Percentiles rank a stretch among this genome's conserved stretches.
Conservation (phyloP, 2,329 filamentous ascomycete species). For the Exophiala xenobiotica region DNA sequence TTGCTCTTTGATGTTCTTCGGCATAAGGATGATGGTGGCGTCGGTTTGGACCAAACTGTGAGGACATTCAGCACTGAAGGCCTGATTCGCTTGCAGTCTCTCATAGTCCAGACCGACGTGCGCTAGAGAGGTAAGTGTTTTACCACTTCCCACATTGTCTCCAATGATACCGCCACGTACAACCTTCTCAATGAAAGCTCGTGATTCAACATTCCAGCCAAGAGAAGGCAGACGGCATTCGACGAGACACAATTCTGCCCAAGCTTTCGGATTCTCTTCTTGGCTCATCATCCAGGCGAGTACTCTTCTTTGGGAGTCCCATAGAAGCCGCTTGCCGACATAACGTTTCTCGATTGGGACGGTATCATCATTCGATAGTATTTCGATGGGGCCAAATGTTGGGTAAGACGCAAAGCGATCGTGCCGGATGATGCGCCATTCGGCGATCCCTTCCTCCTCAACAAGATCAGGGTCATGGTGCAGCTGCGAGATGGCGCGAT, state of each 20-base stretch:
- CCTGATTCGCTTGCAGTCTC: not conserved
- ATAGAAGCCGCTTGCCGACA: constrained; percentile 37
- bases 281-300: constrained; percentile 61
- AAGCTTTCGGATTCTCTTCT: constrained; percentile 46
- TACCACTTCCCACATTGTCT: constrained; percentile 66
- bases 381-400: constrained; percentile 5
- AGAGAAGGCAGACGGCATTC: constrained; percentile 53
- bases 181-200: constrained; percentile 33
- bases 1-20: constrained; percentile 55
- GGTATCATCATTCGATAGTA: constrained; percentile 9
- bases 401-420: constrained; percentile 10
- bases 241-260: constrained; percentile 56
- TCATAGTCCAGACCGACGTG: constrained; percentile 48
- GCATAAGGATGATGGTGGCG: constrained; percentile 62
- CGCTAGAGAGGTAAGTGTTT: constrained; percentile 61
- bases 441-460: not conserved
- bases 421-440: constrained; percentile 28
- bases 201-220: constrained; percentile 59
- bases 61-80: not conserved
- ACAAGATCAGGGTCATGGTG: constrained; percentile 17
- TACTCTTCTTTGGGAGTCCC: constrained; percentile 54
- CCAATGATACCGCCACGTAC: constrained; percentile 62
- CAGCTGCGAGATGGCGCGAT: constrained; percentile 38
- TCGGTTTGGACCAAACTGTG: constrained; percentile 35
- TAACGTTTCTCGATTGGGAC: not conserved